Base-by-base conservation (phyloP, 768 basidiomycete species). In the Cyathus striatus region DNA sequence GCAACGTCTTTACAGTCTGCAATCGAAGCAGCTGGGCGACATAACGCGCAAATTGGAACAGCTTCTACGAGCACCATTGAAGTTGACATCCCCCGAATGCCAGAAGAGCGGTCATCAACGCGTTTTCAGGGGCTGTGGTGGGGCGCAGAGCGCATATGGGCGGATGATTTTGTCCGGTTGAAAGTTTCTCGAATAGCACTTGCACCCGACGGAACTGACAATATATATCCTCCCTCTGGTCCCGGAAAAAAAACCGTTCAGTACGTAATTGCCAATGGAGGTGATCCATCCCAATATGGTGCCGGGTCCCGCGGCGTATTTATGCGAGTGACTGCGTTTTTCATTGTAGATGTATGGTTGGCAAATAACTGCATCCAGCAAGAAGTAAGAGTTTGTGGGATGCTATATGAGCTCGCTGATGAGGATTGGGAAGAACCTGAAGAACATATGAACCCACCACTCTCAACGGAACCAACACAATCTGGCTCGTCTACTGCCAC, bases 121-220 rank as follows among this genome's bases (percentile, higher is more conserved):
- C 69, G 79, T 32, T 90, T 79, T 55, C 86, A 90, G 54, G 88
- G 88, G 1, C 56, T 93, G 6, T 95, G 90, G 90, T 88, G 86
- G 84, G 92, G 92, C 6, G 79, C 83, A 1, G 91, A 93, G 55
- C 75, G 88, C 23, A 87, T 93, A 41, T 95, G 91, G 90, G 68
- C 75, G 4, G 87, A 86, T 45, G 91, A 95, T 48, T 75, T 93
- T 43, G 76, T 93, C 26, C 78, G 91, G 18, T 68, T 95, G 38
- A 88, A 88, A 53, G 61, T 85, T 20, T 74, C 81, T 1, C 75
- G 87, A 27, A 65, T 70, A 24, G 78, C 78, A 47, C 69, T 90
- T 43, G 85, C 85, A 10, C 86, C 86, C 5, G 52, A 68, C 26
- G 87, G 88, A 17, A 72, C 74, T 2, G 69, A 73, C 35, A 58